Base-by-base conservation (phyloP, 306 rosid genomes). In the Purshia tridentata region DNA sequence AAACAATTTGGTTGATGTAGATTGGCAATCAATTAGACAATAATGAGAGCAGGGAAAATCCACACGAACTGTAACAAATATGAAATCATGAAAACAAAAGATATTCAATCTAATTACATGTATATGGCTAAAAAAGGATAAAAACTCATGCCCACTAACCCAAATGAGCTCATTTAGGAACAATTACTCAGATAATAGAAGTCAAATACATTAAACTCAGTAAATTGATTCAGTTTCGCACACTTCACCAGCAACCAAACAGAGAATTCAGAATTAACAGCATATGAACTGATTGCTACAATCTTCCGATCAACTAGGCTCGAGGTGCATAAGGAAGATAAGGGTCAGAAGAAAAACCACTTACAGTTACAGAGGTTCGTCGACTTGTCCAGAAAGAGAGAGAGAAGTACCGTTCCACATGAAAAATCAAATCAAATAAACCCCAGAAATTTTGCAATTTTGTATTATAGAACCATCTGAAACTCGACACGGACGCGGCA, bases 401-500 rank as follows among this genome's bases (percentile, higher is more conserved):
- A 48, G 10, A 58, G 35, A 29, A 29, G 35, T 29, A 29, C 35
- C 35, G 35, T 29, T 29, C 35, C 35, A 29, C 35, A 29, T 0
- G 7, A 45, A n/a, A 16, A 41, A 29, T 61, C 45, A 66, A 56
- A 39, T 47, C 37, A 11, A 54, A 6, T 53, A 61, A 14, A 52
- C 37, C 20, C 50, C 51, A 16, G 19, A 23, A 20, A 9, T 9
- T 23, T 12, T 8, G 47, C 47, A 44, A 9, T 9, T 40, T 47
- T 18, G 45, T 22, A 18, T 13, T 2, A 16, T 6, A 37, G 3
- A 46, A n/a, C 52, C 50, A 14, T 46, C 60, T 11, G 59, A 35
- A 71, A 64, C 59, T 62, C 18, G 18, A 3, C 76, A 55, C 52
- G 45, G 60, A 77, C 67, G 58, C 29, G 15, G 67, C 81, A 77